Evolutionary conservation across 2,329 filamentous ascomycete species (phyloP), one percentile per base, ranked within the genome.

Genomic region (Trichoderma semiorbis): DNA sequence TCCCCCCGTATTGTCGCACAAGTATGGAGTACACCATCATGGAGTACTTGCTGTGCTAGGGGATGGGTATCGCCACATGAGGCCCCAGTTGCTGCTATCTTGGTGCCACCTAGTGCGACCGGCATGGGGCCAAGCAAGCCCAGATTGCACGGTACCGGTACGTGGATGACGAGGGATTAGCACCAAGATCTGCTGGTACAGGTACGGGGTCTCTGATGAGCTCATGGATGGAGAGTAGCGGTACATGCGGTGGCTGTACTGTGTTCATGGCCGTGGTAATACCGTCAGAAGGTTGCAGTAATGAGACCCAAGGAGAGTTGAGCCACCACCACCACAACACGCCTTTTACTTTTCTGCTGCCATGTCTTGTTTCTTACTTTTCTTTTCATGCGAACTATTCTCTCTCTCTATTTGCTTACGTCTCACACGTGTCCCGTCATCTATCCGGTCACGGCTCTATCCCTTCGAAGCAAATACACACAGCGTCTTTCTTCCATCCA

Each of bases 51-150:
- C 11, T 12, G 47, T 53, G 21, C 47, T 65, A 55, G 63, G 63
- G 64, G 50, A 36, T 57, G 64, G 50, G 50, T 67, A 58, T 69
- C 57, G 67, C 67, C 67, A 69, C 67, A 34, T n/a, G 55, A 61
- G 67, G 34, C 50, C 26, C 53, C 65, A 28, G 65, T 57, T 34
- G 28, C 30, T 67, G 64, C 26, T 32, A 58, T 58, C 53, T 64
- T 64, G 62, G 62, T 36, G 62, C 62, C 55, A 53, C 18, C 47
- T 60, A 67, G 64, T 34, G 64, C 50, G 18, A 26, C 32, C 21
- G 32, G 60, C 16, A 57, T 57, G 64, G 64, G 21, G 47, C 39
- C 39, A 0, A n/a, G 39, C 16, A n/a, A 43, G 18, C 50, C 4
- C 11, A 12, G 32, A 39, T 10, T 30, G 36, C 30, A 24, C n/a